Evolutionary conservation across 495 filamentous ascomycete species (phyloP).

Genomic region (Annulohypoxylon moriforme): DNA sequence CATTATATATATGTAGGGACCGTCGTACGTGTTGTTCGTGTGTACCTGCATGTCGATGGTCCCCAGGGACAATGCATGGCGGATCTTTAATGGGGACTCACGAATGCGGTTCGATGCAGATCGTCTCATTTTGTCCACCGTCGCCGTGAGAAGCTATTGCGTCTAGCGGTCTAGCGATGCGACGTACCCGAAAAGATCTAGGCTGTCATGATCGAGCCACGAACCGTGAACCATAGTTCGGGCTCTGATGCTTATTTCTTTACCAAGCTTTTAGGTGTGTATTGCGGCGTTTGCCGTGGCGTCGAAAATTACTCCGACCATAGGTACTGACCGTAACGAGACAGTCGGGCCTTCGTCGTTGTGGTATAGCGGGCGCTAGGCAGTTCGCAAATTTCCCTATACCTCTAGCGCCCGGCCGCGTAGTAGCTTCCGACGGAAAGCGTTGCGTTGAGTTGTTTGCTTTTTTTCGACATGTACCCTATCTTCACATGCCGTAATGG

Average conservation of each 20-base stretch:
- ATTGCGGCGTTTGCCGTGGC: background rate
- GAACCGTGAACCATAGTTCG: background rate
- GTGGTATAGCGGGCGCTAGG: background rate
- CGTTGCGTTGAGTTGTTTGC: background rate
- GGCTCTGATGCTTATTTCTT: background rate
- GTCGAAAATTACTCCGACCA: background rate
- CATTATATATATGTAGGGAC: slow-evolving; percentile 8
- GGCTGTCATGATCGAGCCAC: background rate
- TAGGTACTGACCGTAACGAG: background rate
- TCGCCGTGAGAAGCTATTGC: background rate
- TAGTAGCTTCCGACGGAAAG: background rate
- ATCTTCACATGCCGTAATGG: background rate
- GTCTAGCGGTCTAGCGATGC: background rate
- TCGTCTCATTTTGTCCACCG: background rate
- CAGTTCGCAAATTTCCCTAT: background rate
- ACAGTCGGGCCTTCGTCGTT: background rate
- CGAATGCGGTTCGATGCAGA: background rate
- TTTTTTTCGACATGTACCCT: background rate
- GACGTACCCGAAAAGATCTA: background rate
- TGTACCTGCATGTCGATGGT: background rate
- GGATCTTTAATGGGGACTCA: background rate
- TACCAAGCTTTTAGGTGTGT: background rate
- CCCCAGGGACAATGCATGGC: background rate
- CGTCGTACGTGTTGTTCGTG: background rate
- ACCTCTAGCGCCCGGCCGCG: background rate